phyloP scores from a whole-genome alignment of 208 protist species.

The Borovskyia barvae region DNA sequence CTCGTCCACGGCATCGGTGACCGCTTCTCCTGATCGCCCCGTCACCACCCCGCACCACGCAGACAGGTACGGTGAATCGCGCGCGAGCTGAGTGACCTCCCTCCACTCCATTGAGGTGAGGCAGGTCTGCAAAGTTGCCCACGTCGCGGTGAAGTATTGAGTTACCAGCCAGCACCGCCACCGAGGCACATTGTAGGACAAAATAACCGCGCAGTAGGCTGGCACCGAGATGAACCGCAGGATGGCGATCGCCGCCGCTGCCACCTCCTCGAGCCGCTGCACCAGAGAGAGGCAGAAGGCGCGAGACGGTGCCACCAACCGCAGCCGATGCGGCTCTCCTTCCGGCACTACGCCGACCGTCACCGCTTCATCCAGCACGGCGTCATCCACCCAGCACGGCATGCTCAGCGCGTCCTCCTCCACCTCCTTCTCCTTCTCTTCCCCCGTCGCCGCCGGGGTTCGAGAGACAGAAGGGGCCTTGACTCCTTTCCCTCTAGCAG shows the following conservation, averaged over 20 bases:
- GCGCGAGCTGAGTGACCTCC: conserved; percentile 1
- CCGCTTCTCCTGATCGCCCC: too few species aligned
- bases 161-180: conserved; percentile 18
- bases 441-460: too few species aligned
- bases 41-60: too few species aligned
- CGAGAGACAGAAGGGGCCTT: too few species aligned
- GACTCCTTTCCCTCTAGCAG: too few species aligned
- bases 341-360: conserved; percentile 47
- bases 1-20: too few species aligned
- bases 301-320: conserved; percentile 41
- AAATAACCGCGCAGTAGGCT: background rate
- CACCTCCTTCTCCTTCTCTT: background rate
- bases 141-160: conserved; percentile 4
- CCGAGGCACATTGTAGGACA: too few species aligned
- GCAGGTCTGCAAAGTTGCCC: conserved; percentile 4
- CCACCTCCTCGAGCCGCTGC: conserved; percentile 25
- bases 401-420: background rate
- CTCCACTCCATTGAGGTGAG: conserved; percentile 14
- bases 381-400: conserved; percentile 33
- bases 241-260: conserved; percentile 8
- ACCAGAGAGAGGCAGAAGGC: conserved; percentile 33
- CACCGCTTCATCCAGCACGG: conserved; percentile 57
- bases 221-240: conserved; percentile 2
- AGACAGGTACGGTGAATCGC: conserved; percentile 8
- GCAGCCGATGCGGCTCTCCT: conserved; percentile 44